phyloP scores from a whole-genome alignment of 192 early-diverging fungal genomes.

The Geranomyces michiganensis region DNA sequence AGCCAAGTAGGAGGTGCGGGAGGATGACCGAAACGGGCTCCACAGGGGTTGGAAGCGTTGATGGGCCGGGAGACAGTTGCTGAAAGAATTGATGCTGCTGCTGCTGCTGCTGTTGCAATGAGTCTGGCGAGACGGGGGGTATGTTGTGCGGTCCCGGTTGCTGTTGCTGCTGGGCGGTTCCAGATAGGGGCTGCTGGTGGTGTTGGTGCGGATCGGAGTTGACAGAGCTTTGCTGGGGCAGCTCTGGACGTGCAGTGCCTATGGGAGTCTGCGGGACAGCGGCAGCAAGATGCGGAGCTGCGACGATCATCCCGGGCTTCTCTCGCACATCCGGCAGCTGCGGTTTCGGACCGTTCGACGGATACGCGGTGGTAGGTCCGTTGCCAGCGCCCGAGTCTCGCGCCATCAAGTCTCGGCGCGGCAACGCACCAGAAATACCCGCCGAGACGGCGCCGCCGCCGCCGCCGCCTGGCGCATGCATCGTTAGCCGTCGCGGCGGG shows the following conservation, averaged over 20 bases:
- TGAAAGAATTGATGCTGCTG: too few relatives aligned
- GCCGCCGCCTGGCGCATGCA: background rate
- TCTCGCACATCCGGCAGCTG: slow-evolving; percentile 5
- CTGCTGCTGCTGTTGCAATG: background rate
- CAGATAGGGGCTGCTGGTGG: background rate
- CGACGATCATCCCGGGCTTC: background rate
- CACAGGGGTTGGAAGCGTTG: slow-evolving; percentile 34
- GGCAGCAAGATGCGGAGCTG: too few relatives aligned
- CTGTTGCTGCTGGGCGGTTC: background rate
- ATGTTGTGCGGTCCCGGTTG: background rate
- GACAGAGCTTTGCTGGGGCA: background rate
- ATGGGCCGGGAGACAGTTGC: slow-evolving; percentile 19
- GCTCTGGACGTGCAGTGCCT: background rate
- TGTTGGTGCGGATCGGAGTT: background rate
- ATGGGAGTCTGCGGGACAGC: background rate
- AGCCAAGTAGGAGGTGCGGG: slow-evolving; percentile 65
- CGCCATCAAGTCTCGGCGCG: background rate
- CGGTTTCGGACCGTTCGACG: background rate
- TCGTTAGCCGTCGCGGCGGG: background rate
- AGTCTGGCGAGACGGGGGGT: background rate
- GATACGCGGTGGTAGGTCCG: background rate
- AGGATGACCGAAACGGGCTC: slow-evolving; percentile 56
- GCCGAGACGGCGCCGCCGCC: background rate
- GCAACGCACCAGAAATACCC: background rate
- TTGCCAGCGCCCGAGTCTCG: background rate